Conservation (phyloP, 371 early-diverging fungal genomes). For the Vairimorpha necatrix region DNA sequence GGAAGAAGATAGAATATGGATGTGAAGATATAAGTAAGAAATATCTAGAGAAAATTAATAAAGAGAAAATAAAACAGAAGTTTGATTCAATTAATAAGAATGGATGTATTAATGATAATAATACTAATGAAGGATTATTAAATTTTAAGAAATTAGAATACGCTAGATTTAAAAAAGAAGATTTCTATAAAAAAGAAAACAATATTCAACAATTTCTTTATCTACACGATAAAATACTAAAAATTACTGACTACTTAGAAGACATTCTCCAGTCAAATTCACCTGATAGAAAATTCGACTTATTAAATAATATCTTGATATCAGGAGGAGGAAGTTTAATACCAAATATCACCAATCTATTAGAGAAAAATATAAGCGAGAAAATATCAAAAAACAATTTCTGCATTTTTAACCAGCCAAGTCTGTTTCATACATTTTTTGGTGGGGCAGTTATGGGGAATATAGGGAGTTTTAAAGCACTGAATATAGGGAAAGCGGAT, state of each 20-base stretch:
- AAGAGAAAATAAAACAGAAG: not conserved
- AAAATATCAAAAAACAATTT: constrained; percentile 35
- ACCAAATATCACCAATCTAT: constrained; percentile 22
- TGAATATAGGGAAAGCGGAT: constrained; percentile 47
- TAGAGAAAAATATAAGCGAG: constrained; percentile 19
- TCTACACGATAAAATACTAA: not conserved
- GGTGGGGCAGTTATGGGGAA: constrained; percentile 46
- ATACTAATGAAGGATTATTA: not conserved
- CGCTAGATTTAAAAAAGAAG: not conserved
- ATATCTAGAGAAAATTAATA: not conserved
- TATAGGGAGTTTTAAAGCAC: constrained; percentile 33
- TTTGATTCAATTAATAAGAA: not conserved
- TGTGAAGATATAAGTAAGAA: constrained; percentile 21
- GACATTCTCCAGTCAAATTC: constrained; percentile 6
- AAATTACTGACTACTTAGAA: constrained; percentile 13
- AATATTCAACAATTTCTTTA: not conserved
- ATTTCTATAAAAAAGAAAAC: not conserved
- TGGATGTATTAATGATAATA: constrained; percentile 10
- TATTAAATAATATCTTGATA: constrained; percentile 41
- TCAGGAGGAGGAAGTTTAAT: constrained; percentile 42
- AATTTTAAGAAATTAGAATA: constrained; percentile 8
- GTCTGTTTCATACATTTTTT: constrained; percentile 46
- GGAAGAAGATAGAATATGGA: constrained; percentile 38
- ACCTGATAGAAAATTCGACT: constrained; percentile 20
- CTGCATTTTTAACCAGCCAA: not conserved